Base-by-base conservation (phyloP, 1,139 yeast genomes). In the Candida mesenterica region DNA sequence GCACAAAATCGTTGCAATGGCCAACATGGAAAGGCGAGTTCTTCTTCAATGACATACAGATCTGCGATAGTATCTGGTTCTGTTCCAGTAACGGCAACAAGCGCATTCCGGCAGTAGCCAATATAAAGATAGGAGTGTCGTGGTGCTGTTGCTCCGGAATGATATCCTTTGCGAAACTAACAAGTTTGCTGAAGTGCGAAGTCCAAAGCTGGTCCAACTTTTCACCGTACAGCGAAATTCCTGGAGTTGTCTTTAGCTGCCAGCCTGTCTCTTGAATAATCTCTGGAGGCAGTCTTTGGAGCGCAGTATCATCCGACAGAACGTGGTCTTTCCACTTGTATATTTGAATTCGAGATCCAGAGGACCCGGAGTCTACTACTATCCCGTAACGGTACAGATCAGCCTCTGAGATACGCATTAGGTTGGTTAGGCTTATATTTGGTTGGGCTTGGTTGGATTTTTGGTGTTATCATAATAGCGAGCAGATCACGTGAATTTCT, bases 21-120 rank as follows among this genome's bases (percentile, higher is more conserved):
- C 82, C 52, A n/a, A 59, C 41, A 23, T 48, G 43, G 50, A 82
- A 84, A 13, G 64, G 59, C 4, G 82, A 67, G 33, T 80, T 63
- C 25, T 68, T 58, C 32, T 62, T 61, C 18, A 84, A 57, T 3
- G 65, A 55, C 4, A 58, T 40, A 52, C 92, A 83, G 0, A 82
- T 70, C 42, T 74, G 73, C 12, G 61, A 45, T 28, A 83, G 54
- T 4, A 82, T 65, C 32, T 56, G 60, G 13, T 65, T 55, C 41
- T 77, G 76, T 20, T 71, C 67, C 32, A 63, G 59, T 27, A 60
- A 55, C 0, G 79, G 75, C 28, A 84, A 50, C 24, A 84, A 57
- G 46, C 95, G 67, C 90, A 84, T 83, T 2, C 95, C 95, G 6
- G 95, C 95, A 0, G 95, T 85, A 6, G 90, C 85, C 42, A 82